These are phyloP conservation scores for Phlebopus sp. DNA, from an alignment of 1,284 basidiomycete genomes.

Conservation along the genomic window DNA sequence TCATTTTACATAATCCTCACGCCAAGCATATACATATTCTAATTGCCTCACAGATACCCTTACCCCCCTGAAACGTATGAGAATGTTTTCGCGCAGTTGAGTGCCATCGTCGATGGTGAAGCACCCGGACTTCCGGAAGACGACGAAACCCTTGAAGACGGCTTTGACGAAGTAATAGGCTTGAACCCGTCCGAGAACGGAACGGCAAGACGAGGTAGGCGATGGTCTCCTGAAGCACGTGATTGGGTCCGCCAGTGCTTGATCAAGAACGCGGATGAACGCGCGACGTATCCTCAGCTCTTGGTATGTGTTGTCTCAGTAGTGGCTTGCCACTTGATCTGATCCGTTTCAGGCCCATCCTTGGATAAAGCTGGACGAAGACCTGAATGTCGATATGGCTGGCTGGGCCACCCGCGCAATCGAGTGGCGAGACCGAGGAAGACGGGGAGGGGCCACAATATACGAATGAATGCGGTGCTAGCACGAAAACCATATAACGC, in stretches of 20 bases:
- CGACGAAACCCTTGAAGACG: constrained; percentile 23
- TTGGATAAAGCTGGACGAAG: constrained; percentile 57
- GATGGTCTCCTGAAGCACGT: constrained; percentile 41
- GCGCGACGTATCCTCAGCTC: constrained; percentile 85
- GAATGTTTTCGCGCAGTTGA: constrained; percentile 95
- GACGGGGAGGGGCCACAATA: constrained; percentile 16
- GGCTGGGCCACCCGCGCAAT: constrained; percentile 75
- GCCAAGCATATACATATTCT: constrained; percentile 3
- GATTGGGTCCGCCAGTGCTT: constrained; percentile 67
- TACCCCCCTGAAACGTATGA: constrained; percentile 98
- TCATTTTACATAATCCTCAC: not conserved
- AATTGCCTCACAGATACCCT: constrained; percentile 57
- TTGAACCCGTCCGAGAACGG: constrained; percentile 33
- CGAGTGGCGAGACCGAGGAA: constrained; percentile 38
- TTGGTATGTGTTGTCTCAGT: constrained; percentile 46
- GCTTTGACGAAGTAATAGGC: constrained; percentile 10
- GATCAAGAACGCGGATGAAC: constrained; percentile 70
- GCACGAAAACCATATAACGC: constrained; percentile 1
- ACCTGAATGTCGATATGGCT: constrained; percentile 75
- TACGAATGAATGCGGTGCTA: constrained; percentile 22
- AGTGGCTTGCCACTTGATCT: constrained; percentile 11
- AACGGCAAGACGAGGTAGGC: constrained; percentile 18
- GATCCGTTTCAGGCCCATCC: constrained; percentile 54
- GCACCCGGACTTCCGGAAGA: constrained; percentile 77
- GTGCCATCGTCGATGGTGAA: constrained; percentile 94